Evolutionary conservation across 2,329 filamentous ascomycete species (phyloP).

Genomic region (Metarhizium anisopliae): DNA sequence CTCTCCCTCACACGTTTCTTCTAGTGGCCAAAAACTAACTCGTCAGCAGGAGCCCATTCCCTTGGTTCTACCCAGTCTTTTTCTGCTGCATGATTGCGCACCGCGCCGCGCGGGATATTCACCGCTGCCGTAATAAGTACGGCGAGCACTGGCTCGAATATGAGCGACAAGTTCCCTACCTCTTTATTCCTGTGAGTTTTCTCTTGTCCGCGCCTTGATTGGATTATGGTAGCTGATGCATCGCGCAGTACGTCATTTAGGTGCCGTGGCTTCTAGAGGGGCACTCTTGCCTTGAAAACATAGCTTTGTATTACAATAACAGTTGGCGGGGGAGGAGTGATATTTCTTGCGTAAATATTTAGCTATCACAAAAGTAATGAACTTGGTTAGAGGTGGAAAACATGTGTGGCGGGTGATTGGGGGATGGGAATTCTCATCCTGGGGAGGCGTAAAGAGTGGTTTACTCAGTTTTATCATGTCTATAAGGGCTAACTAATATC

Average conservation of each 20-base stretch:
- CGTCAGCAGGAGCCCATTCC: slow-evolving; percentile 57
- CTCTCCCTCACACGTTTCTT: too few relatives aligned
- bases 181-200: slow-evolving; percentile 63
- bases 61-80: slow-evolving; percentile 86
- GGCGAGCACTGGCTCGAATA: slow-evolving; percentile 76
- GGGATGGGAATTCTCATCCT: background rate
- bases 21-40: background rate
- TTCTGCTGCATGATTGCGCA: slow-evolving; percentile 76
- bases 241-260: slow-evolving; percentile 33
- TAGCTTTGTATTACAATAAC: background rate
- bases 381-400: background rate
- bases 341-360: slow-evolving; percentile 1
- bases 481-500: background rate
- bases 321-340: background rate
- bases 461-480: background rate
- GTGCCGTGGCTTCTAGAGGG: background rate
- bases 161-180: slow-evolving; percentile 66
- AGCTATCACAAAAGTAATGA: background rate
- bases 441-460: background rate
- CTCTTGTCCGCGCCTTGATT: background rate
- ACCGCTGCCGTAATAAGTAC: slow-evolving; percentile 70
- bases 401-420: background rate
- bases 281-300: background rate
- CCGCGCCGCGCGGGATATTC: slow-evolving; percentile 67
- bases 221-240: slow-evolving; percentile 8